Conservation (phyloP, 805 yeast species). For the Starmerella ratchasimensis region DNA sequence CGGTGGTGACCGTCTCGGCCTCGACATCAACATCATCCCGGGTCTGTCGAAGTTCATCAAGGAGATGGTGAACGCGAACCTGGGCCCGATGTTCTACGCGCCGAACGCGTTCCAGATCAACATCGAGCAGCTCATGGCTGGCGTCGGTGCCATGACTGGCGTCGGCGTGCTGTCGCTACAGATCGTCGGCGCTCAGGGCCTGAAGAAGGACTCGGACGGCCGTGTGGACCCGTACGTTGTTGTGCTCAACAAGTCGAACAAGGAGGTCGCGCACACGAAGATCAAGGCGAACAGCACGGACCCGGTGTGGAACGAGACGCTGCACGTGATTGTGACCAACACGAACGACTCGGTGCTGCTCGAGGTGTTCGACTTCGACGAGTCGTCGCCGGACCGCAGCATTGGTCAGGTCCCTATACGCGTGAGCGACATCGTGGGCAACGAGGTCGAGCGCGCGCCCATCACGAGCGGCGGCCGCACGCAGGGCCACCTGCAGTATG, state of each 20-base stretch:
- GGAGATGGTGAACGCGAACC: conserved; percentile 72
- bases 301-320: conserved; percentile 78
- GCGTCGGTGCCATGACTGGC: conserved; percentile 64
- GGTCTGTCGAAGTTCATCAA: conserved; percentile 73
- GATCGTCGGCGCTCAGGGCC: conserved; percentile 49
- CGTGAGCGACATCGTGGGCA: conserved; percentile 44
- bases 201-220: conserved; percentile 58
- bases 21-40: conserved; percentile 74
- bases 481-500: conserved; percentile 61
- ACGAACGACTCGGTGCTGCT: conserved; percentile 73
- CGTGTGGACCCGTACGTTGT: conserved; percentile 84
- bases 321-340: conserved; percentile 54
- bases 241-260: conserved; percentile 39
- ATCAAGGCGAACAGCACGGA: conserved; percentile 49
- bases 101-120: conserved; percentile 92
- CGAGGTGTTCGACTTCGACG: conserved; percentile 63
- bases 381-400: conserved; percentile 57
- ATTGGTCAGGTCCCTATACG: conserved; percentile 69
- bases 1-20: conserved; percentile 72
- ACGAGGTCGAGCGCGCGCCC: conserved; percentile 37
- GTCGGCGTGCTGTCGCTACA: conserved; percentile 71
- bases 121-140: conserved; percentile 77
- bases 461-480: conserved; percentile 72
- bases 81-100: conserved; percentile 74
- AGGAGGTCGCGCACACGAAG: conserved; percentile 52